These are phyloP conservation scores for Blastobotrys serpentis DNA, from an alignment of 1,139 yeast genomes.

Conservation along the genomic window DNA sequence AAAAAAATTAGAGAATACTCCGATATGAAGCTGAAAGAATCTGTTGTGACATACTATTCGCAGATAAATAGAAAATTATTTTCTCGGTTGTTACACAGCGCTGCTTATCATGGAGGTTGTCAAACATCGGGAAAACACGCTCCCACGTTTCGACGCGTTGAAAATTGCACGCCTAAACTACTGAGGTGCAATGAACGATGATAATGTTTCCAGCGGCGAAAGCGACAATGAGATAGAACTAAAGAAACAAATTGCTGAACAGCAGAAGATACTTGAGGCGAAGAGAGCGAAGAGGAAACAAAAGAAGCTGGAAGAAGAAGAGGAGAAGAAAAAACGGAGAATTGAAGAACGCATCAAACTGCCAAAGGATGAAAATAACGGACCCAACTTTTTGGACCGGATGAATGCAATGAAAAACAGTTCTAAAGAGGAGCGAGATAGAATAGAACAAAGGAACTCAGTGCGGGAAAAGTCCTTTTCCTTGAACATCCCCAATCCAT, in stretches of 20 bases:
- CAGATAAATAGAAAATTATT: no score
- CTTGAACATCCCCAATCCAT: slow-evolving; percentile 12
- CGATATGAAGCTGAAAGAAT: no score
- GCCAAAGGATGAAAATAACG: not conserved
- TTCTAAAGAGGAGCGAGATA: slow-evolving; percentile 2
- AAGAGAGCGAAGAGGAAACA: slow-evolving; percentile 8
- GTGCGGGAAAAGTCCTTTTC: slow-evolving; percentile 18
- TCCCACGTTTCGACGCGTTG: no score
- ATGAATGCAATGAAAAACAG: slow-evolving; percentile 2
- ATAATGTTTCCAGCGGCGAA: slow-evolving; percentile 5
- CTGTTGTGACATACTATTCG: no score
- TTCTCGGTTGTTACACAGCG: no score
- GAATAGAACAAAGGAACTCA: slow-evolving; percentile 10
- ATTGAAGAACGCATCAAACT: slow-evolving; percentile 5
- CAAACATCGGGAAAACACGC: no score
- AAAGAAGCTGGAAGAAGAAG: not conserved
- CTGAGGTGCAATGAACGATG: slow-evolving; percentile 8
- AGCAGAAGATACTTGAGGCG: slow-evolving; percentile 8
- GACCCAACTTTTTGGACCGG: not conserved
- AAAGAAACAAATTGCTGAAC: slow-evolving; percentile 3
- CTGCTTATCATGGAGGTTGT: no score
- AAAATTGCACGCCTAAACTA: no score
- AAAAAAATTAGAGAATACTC: no score
- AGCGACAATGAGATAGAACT: slow-evolving; percentile 13
- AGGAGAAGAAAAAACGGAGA: slow-evolving; percentile 1